Conservation (phyloP, 176 grass and related monocot species). For the Phragmites australis region DNA sequence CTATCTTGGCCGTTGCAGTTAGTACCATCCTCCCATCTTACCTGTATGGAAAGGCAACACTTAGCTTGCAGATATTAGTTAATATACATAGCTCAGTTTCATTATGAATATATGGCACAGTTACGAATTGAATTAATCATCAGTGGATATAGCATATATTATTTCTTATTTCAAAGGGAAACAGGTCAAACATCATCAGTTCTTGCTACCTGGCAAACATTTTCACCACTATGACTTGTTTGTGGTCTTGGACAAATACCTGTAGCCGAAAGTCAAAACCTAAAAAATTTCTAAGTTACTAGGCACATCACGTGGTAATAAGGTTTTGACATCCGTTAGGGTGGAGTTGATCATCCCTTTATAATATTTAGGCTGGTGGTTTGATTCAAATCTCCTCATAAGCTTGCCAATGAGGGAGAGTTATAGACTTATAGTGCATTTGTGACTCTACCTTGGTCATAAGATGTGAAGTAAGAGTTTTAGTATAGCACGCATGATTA, state of each 20-base stretch:
- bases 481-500: not conserved
- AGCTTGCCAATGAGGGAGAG: not conserved
- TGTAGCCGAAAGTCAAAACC: not conserved
- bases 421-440: not conserved
- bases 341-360: not conserved
- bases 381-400: not conserved
- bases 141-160: conserved; percentile 12
- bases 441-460: not conserved
- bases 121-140: conserved; percentile 10
- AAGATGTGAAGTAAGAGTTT: not conserved
- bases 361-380: not conserved
- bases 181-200: not conserved
- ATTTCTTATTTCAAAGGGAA: conserved; percentile 6
- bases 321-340: not conserved
- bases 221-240: conserved; percentile 6
- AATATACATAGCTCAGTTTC: not conserved
- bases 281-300: not conserved
- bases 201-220: conserved; percentile 2
- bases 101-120: conserved; percentile 22
- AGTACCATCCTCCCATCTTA: conserved; percentile 72
- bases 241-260: not conserved
- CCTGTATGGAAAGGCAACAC: conserved; percentile 46
- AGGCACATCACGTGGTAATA: not conserved
- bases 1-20: conserved; percentile 64
- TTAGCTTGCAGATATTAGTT: conserved; percentile 33